Evolutionary conservation across 2,329 filamentous ascomycete genomes (phyloP), one percentile per base, ranked within the genome.

Genomic region (Neurospora sp.): DNA sequence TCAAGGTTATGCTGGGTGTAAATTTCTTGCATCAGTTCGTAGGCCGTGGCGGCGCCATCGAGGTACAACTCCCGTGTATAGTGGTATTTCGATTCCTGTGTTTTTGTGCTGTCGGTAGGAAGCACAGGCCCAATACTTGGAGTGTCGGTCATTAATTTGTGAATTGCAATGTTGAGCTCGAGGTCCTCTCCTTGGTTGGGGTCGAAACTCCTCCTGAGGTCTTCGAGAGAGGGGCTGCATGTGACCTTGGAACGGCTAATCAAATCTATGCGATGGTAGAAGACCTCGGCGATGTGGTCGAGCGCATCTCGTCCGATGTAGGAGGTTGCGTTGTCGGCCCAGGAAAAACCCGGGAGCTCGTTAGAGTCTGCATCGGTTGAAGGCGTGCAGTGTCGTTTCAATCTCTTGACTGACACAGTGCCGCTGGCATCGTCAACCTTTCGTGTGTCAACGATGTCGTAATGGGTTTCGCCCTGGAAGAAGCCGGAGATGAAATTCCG

Each of bases 91-190:
- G 74, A 57, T 6, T 74, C 70, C 23, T 12, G 73, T 72, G 23
- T 75, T 72, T 6, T 68, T 66, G 23, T 71, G 65, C 66, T 65
- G 23, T 67, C 66, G 33, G 67, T 68, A 6, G 66, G 43, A 6
- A 37, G 33, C 39, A 67, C 19, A 4, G 71, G 70, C 6, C 72
- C 72, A 28, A 62, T 66, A 40, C n/a, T 46, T 23, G 23, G 41
- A n/a, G 69, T 72, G 41, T 69, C 70, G 57, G 75, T 72, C 74
- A 76, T 77, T 40, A 74, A 72, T 66, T 76, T 76, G 72, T 77
- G 75, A 10, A 78, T 62, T 10, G 75, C 72, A 17, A 76, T 72
- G 72, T 74, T 75, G 37, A 75, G 68, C 19, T 69, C 68, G 38
- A 75, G 69, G 39, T 72, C 71, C 11, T 67, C 17, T 28, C 39